Conservation (phyloP, 2,329 filamentous ascomycete genomes). For the Phialemoniopsis sp. region DNA sequence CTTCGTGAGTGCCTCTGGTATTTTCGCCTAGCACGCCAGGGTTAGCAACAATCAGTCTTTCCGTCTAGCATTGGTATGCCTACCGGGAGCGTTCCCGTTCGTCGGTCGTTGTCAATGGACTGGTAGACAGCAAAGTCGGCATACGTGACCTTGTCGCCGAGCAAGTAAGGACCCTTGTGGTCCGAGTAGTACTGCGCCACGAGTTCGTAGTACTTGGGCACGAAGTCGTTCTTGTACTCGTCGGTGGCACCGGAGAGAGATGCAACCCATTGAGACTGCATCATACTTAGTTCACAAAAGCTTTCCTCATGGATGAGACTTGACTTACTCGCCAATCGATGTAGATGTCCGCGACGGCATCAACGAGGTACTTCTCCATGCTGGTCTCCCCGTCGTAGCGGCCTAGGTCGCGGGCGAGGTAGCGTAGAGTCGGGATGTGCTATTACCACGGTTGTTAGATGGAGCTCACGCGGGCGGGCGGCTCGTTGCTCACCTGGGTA, state of each 20-base stretch:
- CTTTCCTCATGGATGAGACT: neutral
- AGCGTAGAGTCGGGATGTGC: constrained; percentile 28
- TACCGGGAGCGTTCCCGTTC: constrained; percentile 25
- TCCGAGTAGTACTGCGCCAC: constrained; percentile 23
- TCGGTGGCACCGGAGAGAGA: constrained; percentile 17
- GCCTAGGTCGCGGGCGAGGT: constrained; percentile 25
- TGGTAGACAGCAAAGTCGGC: constrained; percentile 32
- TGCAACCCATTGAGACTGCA: constrained; percentile 10
- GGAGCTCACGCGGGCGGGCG: too few relatives aligned
- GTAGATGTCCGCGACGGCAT: constrained; percentile 30
- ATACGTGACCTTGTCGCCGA: constrained; percentile 29
- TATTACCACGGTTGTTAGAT: constrained; percentile 3
- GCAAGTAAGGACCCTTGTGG: constrained; percentile 24
- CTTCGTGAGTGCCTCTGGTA: too few relatives aligned
- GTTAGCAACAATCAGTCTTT: too few relatives aligned
- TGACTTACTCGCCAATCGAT: constrained; percentile 31
- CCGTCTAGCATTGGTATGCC: constrained; percentile 14
- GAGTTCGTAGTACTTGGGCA: constrained; percentile 22
- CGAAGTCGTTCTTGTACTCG: constrained; percentile 22
- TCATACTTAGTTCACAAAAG: too few relatives aligned
- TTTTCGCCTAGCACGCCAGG: too few relatives aligned
- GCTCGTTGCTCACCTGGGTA: constrained; percentile 10
- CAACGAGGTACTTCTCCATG: constrained; percentile 28
- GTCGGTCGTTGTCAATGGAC: constrained; percentile 29
- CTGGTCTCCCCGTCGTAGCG: constrained; percentile 29